These are phyloP conservation scores for Hypoxylon fragiforme DNA, from an alignment of 495 filamentous ascomycete genomes.

Conservation along the genomic window DNA sequence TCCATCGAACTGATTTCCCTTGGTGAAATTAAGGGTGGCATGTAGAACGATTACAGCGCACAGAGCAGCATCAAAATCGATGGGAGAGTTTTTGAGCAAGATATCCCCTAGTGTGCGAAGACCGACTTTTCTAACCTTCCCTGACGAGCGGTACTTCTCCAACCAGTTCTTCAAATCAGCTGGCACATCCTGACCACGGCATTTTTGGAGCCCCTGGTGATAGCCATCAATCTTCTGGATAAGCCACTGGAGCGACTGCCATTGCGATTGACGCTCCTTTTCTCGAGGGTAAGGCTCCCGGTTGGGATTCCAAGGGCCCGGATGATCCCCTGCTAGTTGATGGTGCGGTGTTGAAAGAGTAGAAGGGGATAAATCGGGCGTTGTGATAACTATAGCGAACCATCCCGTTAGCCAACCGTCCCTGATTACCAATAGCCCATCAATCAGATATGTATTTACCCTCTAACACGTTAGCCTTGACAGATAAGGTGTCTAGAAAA, in stretches of 20 bases:
- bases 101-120: conserved; percentile 16
- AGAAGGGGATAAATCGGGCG: neutral
- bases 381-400: neutral
- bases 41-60: conserved; percentile 23
- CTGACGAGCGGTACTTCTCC: neutral
- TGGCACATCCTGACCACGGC: neutral
- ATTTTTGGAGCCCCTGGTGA: conserved; percentile 14
- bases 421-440: neutral
- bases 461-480: neutral
- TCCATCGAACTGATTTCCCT: conserved; percentile 6
- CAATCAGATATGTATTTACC: conserved; percentile 1
- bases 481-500: conserved; percentile 10
- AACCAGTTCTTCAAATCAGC: conserved; percentile 19
- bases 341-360: conserved; percentile 3
- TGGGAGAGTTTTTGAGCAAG: neutral
- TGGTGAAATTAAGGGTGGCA: conserved; percentile 6
- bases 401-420: conserved; percentile 3
- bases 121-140: conserved; percentile 13
- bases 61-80: conserved; percentile 13
- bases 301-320: conserved; percentile 10
- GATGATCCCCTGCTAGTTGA: neutral
- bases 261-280: conserved; percentile 11
- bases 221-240: conserved; percentile 13
- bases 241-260: conserved; percentile 12
- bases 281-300: conserved; percentile 1